Evolutionary conservation across 495 filamentous ascomycete species (phyloP).

Genomic region (Neurospora hispaniola): DNA sequence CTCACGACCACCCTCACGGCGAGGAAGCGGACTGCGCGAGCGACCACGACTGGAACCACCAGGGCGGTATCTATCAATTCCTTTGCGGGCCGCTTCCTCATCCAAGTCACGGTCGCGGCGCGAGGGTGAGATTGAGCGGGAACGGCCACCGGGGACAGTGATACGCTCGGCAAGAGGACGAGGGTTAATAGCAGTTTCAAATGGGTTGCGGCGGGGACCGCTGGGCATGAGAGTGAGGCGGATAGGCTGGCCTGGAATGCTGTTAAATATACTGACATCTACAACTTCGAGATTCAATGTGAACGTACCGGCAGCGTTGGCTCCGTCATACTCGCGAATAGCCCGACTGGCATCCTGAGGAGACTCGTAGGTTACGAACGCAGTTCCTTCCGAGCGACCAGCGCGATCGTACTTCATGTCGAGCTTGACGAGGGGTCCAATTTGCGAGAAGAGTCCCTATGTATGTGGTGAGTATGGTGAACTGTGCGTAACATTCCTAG

Average conservation of each 20-base stretch:
- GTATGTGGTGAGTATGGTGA: slow-evolving; percentile 7
- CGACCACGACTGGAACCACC: slow-evolving; percentile 13
- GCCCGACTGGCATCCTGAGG: slow-evolving; percentile 60
- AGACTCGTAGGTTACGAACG: slow-evolving; percentile 70
- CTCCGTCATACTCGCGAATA: slow-evolving; percentile 73
- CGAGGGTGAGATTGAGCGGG: slow-evolving; percentile 39
- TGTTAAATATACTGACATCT: slow-evolving; percentile 7
- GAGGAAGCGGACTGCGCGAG: not conserved
- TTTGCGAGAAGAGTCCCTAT: slow-evolving; percentile 70
- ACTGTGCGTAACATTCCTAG: not conserved
- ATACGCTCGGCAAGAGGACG: slow-evolving; percentile 70
- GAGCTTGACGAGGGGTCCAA: slow-evolving; percentile 60
- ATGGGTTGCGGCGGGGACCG: slow-evolving; percentile 41
- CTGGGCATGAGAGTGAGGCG: slow-evolving; percentile 57
- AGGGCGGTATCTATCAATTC: slow-evolving; percentile 8
- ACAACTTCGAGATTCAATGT: not conserved
- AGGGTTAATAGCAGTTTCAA: slow-evolving; percentile 46
- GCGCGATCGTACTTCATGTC: slow-evolving; percentile 78
- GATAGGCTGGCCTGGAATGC: slow-evolving; percentile 60
- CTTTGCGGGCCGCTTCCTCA: slow-evolving; percentile 29
- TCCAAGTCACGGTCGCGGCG: slow-evolving; percentile 36
- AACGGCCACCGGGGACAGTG: slow-evolving; percentile 38
- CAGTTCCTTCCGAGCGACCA: slow-evolving; percentile 79
- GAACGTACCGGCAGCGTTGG: slow-evolving; percentile 68
- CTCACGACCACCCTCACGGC: slow-evolving; percentile 29